Base-by-base conservation (phyloP, 768 basidiomycete species). In the Antrodiella citrinella region DNA sequence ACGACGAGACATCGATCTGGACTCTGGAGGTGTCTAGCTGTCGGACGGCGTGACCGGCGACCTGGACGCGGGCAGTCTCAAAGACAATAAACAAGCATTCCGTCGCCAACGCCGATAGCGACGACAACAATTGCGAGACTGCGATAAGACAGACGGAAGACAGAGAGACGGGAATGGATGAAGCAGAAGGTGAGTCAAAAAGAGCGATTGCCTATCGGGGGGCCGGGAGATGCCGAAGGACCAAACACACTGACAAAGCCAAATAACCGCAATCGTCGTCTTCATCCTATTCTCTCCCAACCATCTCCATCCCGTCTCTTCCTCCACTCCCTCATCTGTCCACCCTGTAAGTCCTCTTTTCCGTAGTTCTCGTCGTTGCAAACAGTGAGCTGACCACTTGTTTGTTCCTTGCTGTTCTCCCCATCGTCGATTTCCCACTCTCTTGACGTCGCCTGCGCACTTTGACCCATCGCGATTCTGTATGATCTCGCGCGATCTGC, bases 401-500 rank as follows among this genome's bases (percentile, higher is more conserved):
- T 21, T 15, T 4, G 15, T 22, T 15, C 20, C n/a, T 20, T 26
- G 13, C 1, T 40, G 41, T 13, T 26, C 38, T 23, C 13, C 13
- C 25, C n/a, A n/a, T n/a, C 26, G 40, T 9, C 47, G 15, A 49
- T 26, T 38, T 18, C 21, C 15, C 41, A 57, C 41, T 18, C 43
- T 45, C 44, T 41, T 21, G 20, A 25, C 42, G 41, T 26, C 51
- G 21, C 54, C 35, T 48, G 51, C 25, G 45, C 44, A 46, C 44
- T 60, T 55, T 41, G 46, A 20, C 23, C 65, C 68, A 74, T 73
- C 62, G 58, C 63, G 73, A 74, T 74, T 61, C 52, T 26, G 19
- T 65, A 60, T 41, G 48, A 47, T 53, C 54, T 43, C 43, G 15
- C n/a, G 26, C 22, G 9, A 43, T 22, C 19, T 13, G 19, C 25